Conservation (phyloP, 73 alveolate species). For the Blepharisma stoltei region DNA sequence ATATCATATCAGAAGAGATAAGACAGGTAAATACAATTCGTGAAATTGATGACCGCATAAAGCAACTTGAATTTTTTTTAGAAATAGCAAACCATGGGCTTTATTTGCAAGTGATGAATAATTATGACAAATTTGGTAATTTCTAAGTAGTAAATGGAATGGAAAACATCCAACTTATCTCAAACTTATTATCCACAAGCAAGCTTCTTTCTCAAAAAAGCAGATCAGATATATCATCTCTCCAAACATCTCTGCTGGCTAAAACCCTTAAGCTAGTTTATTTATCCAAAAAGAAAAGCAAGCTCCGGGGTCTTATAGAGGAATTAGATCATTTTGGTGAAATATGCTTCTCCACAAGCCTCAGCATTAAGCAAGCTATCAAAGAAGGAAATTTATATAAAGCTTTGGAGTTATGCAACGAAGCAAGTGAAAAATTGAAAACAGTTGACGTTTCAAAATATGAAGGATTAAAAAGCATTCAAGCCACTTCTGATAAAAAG, state of each 20-base stretch:
- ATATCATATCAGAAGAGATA: too few relatives aligned
- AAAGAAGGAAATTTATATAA: neutral
- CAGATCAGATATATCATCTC: neutral
- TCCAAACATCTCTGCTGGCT: neutral
- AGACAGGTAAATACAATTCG: too few relatives aligned
- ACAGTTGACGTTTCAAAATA: constrained; percentile 9
- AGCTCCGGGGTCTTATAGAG: neutral
- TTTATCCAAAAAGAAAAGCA: neutral
- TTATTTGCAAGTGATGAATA: constrained; percentile 9
- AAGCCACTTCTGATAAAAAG: neutral
- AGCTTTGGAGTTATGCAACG: constrained; percentile 20
- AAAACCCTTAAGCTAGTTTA: neutral
- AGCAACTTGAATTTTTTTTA: neutral
- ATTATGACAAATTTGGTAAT: neutral
- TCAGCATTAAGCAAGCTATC: constrained; percentile 11
- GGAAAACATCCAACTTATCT: neutral
- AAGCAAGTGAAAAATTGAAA: neutral
- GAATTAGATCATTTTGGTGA: constrained; percentile 8
- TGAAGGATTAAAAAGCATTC: neutral
- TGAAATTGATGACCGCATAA: constrained; percentile 4
- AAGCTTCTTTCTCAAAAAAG: neutral
- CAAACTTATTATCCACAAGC: neutral
- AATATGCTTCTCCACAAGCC: neutral
- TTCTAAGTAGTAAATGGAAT: neutral
- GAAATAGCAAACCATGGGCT: constrained; percentile 5